Percentiles rank a stretch among this genome's conserved stretches.
These are phyloP conservation scores for Tricholoma saponaceum DNA, from an alignment of 768 basidiomycete genomes.

Conservation along the genomic window DNA sequence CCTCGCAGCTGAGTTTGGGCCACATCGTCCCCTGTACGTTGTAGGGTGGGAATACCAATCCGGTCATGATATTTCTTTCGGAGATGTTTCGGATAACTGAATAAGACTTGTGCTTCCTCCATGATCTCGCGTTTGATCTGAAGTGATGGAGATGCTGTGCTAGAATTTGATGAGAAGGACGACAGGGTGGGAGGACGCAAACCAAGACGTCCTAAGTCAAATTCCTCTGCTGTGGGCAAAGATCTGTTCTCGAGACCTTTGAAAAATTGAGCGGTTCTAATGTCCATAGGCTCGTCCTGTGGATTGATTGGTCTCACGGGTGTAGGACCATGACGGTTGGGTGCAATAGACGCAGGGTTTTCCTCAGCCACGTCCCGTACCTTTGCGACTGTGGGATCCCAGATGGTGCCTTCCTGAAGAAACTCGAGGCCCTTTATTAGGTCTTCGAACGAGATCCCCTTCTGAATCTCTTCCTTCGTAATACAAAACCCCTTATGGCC, in stretches of 20 bases:
- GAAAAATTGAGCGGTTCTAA: not conserved
- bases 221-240: not conserved
- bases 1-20: not conserved
- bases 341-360: no score
- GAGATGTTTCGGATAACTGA: not conserved
- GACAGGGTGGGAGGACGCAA: not conserved
- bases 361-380: not conserved
- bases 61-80: not conserved
- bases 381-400: conserved; percentile 13
- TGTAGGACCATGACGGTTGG: no score
- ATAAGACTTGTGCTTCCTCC: not conserved
- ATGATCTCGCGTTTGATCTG: not conserved
- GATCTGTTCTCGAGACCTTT: not conserved
- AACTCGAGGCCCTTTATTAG: conserved; percentile 23
- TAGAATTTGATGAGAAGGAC: not conserved
- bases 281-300: not conserved
- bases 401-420: conserved; percentile 13
- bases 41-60: not conserved
- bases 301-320: no score
- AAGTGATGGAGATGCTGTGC: not conserved
- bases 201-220: not conserved
- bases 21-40: not conserved
- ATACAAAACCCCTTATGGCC: conserved; percentile 39
- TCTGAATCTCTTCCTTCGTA: conserved; percentile 30
- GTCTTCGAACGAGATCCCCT: conserved; percentile 28